Conservation (phyloP, 371 early-diverging fungal species). For the Mortierella sp. region DNA sequence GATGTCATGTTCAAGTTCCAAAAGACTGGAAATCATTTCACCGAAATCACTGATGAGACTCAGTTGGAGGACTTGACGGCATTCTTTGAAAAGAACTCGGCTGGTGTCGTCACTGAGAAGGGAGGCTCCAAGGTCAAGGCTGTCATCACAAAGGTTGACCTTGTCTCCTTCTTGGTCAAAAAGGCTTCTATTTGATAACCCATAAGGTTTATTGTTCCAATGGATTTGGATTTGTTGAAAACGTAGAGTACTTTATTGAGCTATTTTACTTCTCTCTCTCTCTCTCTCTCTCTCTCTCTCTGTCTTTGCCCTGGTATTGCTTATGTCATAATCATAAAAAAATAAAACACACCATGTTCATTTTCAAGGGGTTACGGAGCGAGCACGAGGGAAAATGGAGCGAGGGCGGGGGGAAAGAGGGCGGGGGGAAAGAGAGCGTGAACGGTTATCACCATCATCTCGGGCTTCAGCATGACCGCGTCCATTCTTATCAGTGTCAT, state of each 20-base stretch:
- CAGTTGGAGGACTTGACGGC: slow-evolving; percentile 83
- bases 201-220: neutral
- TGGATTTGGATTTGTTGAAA: neutral
- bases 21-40: slow-evolving; percentile 71
- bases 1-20: slow-evolving; percentile 92
- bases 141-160: slow-evolving; percentile 93
- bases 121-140: slow-evolving; percentile 79
- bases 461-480: neutral
- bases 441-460: neutral
- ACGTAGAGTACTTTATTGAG: neutral
- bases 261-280: too few relatives aligned
- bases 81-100: slow-evolving; percentile 93
- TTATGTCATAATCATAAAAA: neutral
- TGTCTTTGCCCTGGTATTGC: neutral
- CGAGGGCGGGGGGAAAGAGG: neutral
- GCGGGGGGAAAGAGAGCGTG: neutral
- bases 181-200: slow-evolving; percentile 38
- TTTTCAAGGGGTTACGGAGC: neutral
- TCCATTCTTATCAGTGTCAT: neutral
- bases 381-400: neutral
- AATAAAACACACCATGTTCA: neutral
- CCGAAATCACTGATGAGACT: slow-evolving; percentile 87
- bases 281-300: too few relatives aligned
- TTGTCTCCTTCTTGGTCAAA: slow-evolving; percentile 85
- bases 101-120: slow-evolving; percentile 90